Conservation (phyloP, 2,329 filamentous ascomycete species). For the Fulvia fulva region DNA sequence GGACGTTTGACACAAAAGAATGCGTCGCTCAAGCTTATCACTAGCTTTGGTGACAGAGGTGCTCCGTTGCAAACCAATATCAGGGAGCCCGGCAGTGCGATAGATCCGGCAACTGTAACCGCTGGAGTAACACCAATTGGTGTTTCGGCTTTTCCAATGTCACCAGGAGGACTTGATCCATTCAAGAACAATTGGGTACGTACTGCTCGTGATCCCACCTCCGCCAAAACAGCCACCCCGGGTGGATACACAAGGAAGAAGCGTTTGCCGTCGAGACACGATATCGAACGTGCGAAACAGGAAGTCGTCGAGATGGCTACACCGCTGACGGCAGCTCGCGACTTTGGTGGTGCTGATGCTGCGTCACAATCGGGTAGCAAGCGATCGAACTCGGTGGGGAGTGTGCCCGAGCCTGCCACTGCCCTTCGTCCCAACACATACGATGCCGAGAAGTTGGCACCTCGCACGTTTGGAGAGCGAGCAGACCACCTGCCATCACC, state of each 20-base stretch:
- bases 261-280: constrained; percentile 63
- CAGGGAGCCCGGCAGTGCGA: constrained; percentile 6
- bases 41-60: constrained; percentile 68
- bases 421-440: constrained; percentile 22
- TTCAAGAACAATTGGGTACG: constrained; percentile 36
- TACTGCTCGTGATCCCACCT: constrained; percentile 40
- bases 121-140: constrained; percentile 75
- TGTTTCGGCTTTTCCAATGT: constrained; percentile 57
- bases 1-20: constrained; percentile 66
- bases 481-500: constrained; percentile 62
- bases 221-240: constrained; percentile 56
- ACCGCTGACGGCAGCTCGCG: constrained; percentile 63
- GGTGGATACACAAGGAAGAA: constrained; percentile 55
- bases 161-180: constrained; percentile 55
- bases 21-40: constrained; percentile 85
- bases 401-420: constrained; percentile 26
- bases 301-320: constrained; percentile 53
- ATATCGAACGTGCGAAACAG: constrained; percentile 48
- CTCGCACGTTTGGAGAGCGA: constrained; percentile 8
- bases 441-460: constrained; percentile 16
- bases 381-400: constrained; percentile 23
- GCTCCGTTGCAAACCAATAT: constrained; percentile 50
- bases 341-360: constrained; percentile 12
- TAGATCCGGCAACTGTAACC: constrained; percentile 45
- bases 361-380: constrained; percentile 13